Conservation (phyloP, 148 eudicot genomes). For the Hydrangea macrophylla region DNA sequence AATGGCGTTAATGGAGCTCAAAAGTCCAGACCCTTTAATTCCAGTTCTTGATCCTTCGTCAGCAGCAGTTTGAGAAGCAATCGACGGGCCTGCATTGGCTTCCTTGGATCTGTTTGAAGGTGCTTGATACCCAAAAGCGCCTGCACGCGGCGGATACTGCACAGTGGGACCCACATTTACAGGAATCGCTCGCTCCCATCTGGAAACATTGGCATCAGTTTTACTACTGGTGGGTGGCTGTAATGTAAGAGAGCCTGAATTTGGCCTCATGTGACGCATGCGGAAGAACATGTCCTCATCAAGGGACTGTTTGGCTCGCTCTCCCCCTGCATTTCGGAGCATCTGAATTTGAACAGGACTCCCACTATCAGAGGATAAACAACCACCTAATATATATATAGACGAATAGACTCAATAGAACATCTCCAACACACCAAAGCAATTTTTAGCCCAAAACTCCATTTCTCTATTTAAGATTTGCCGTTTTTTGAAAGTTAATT, state of each 20-base stretch:
- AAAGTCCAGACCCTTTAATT: constrained; percentile 64
- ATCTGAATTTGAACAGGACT: constrained; percentile 39
- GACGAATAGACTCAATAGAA: no score
- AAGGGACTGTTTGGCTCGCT: constrained; percentile 37
- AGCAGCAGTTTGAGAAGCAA: constrained; percentile 57
- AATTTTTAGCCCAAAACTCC: no score
- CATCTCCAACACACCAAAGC: no score
- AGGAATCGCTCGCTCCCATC: constrained; percentile 45
- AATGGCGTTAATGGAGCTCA: constrained; percentile 41
- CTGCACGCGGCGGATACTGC: constrained; percentile 43
- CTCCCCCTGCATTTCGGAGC: constrained; percentile 52
- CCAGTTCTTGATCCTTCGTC: constrained; percentile 88
- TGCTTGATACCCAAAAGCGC: constrained; percentile 37
- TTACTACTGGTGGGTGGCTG: constrained; percentile 37
- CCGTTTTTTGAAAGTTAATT: no score
- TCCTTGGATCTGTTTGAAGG: constrained; percentile 51
- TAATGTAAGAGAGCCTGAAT: constrained; percentile 39
- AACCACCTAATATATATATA: neutral
- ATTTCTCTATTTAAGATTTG: no score
- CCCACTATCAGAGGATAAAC: constrained; percentile 20
- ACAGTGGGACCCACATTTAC: constrained; percentile 37
- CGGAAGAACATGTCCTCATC: constrained; percentile 45
- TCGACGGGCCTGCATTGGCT: constrained; percentile 40
- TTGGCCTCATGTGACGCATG: constrained; percentile 39
- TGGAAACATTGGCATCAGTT: constrained; percentile 36